A percentile compares a stretch with the other conserved stretches of the same genome.
These are phyloP conservation scores for Apiotrichum siamense DNA, from an alignment of 1,284 basidiomycete species.

Conservation along the genomic window DNA sequence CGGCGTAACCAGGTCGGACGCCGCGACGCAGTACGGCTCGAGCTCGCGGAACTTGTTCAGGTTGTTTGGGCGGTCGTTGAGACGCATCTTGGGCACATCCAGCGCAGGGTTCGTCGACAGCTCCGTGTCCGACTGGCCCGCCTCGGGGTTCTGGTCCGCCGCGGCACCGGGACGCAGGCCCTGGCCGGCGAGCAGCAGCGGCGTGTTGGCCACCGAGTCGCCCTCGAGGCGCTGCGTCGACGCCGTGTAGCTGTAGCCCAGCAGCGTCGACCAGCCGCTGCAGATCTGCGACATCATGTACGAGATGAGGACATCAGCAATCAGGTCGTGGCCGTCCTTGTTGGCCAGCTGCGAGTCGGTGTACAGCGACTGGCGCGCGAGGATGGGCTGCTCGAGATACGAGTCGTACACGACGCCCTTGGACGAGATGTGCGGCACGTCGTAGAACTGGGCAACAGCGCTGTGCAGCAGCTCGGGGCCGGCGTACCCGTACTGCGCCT, in stretches of 20 bases:
- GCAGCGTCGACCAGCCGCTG: slow-evolving; percentile 68
- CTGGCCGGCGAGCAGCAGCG: slow-evolving; percentile 34
- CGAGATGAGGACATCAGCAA: slow-evolving; percentile 75
- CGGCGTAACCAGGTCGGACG: slow-evolving; percentile 91
- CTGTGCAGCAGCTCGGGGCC: slow-evolving; percentile 83
- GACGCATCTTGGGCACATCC: slow-evolving; percentile 62
- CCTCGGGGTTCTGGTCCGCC: slow-evolving; percentile 28
- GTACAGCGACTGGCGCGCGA: slow-evolving; percentile 63
- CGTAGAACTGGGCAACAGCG: slow-evolving; percentile 88
- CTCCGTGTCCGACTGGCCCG: slow-evolving; percentile 23
- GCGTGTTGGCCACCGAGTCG: slow-evolving; percentile 4
- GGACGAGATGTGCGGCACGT: slow-evolving; percentile 78
- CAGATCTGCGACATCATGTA: slow-evolving; percentile 86
- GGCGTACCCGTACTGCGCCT: slow-evolving; percentile 68
- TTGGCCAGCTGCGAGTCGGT: slow-evolving; percentile 78
- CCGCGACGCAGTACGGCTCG: slow-evolving; percentile 79
- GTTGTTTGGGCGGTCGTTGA: slow-evolving; percentile 64
- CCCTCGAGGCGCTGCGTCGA: slow-evolving; percentile 19
- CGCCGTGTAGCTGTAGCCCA: slow-evolving; percentile 58
- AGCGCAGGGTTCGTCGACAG: slow-evolving; percentile 43
- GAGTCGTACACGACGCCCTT: slow-evolving; percentile 75
- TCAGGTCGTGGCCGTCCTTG: slow-evolving; percentile 68
- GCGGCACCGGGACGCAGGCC: slow-evolving; percentile 40
- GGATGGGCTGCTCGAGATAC: slow-evolving; percentile 68
- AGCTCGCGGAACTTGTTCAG: slow-evolving; percentile 69